Evolutionary conservation across 1,284 basidiomycete genomes (phyloP).

Genomic region (Sporisorium scitamineum): DNA sequence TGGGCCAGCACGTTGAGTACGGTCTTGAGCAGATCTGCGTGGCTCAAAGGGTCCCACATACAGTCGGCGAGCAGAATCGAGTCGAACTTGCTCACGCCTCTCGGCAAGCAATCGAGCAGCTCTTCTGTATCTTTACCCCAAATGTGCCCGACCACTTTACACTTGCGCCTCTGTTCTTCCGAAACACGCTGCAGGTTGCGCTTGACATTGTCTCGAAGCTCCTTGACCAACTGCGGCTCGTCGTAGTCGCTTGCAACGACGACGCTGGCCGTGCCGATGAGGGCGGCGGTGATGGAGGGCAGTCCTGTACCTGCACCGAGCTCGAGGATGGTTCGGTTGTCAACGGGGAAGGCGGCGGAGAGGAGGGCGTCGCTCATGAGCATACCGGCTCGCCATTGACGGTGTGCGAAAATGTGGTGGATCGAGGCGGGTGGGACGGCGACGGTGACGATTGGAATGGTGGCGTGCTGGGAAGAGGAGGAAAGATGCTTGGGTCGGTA

Average conservation of each 20-base stretch:
- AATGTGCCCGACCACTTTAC: slow-evolving; percentile 58
- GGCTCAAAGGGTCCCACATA: slow-evolving; percentile 66
- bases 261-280: slow-evolving; percentile 17
- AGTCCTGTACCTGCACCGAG: slow-evolving; percentile 64
- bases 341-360: slow-evolving; percentile 40
- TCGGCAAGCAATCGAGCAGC: slow-evolving; percentile 55
- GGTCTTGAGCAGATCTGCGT: slow-evolving; percentile 59
- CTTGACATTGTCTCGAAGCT: slow-evolving; percentile 56
- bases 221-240: slow-evolving; percentile 55
- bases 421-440: slow-evolving; percentile 63
- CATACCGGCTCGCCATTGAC: slow-evolving; percentile 68
- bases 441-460: slow-evolving; percentile 40
- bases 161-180: slow-evolving; percentile 4
- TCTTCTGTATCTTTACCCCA: slow-evolving; percentile 64
- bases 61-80: slow-evolving; percentile 66
- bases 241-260: slow-evolving; percentile 66
- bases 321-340: slow-evolving; percentile 49
- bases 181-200: slow-evolving; percentile 16
- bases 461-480: neutral
- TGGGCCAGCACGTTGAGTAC: slow-evolving; percentile 37
- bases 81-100: slow-evolving; percentile 33
- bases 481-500: slow-evolving; percentile 42
- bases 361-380: slow-evolving; percentile 62
- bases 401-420: slow-evolving; percentile 66
- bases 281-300: slow-evolving; percentile 58